Evolutionary conservation across 2,329 filamentous ascomycete species (phyloP), one percentile per base, ranked within the genome.

Genomic region (Colletotrichum filicis): DNA sequence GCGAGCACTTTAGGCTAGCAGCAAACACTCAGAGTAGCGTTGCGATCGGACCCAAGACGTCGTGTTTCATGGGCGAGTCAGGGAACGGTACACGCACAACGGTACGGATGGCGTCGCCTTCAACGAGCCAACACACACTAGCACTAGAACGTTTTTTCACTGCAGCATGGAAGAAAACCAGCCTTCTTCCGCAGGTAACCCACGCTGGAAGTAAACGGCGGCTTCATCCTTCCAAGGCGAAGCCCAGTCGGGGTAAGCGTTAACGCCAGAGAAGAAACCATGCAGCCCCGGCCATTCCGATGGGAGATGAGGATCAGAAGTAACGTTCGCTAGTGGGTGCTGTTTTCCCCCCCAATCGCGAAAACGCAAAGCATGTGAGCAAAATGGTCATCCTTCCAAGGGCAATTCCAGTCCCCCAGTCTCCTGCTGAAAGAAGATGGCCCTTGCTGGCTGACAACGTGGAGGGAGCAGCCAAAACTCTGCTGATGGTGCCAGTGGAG

Each of bases 11-110:
- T 14, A 35, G 28, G 56, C 67, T 65, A 66, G 30, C 52, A 63
- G 58, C 30, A 16, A 55, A 26, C 61, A 49, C 19, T 14, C 53
- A 58, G 42, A n/a, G 46, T 70, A 73, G 70, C 60, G 67, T 52
- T 49, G 66, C 46, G 70, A 53, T 73, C 37, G 66, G 71, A 49
- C 66, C 42, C 46, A 22, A 30, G 37, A 66, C 35, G 60, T 73
- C 49, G 60, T 35, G 71, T 73, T 73, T 73, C 71, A 71, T 49
- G 30, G 65, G 56, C 71, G 66, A 73, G 71, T 73, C 71, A 72
- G 53, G 52, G 65, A 57, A 35, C 66, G 59, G 55, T 52, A 42
- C 56, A 53, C 32, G 22, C 46, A 37, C 55, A 70, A 59, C 53
- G 57, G 68, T 62, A 64, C 68, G 63, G 57, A 61, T 62, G 68